phyloP scores from a whole-genome alignment of 768 basidiomycete genomes.

The Zangia roseola region DNA sequence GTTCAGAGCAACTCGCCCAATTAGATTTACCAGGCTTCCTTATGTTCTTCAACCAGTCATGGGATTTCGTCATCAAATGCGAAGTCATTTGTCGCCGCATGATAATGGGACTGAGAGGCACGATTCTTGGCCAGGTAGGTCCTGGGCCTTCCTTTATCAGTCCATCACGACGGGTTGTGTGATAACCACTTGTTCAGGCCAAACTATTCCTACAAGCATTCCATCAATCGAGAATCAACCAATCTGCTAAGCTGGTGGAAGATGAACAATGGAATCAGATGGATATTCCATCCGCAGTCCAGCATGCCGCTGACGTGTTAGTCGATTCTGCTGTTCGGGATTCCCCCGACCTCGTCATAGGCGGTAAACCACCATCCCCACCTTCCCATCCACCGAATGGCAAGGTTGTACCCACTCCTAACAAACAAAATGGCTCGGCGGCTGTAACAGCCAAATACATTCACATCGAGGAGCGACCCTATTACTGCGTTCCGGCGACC shows the following conservation, averaged over 20 bases:
- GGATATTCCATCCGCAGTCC: constrained; percentile 61
- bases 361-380: constrained; percentile 5
- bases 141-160: constrained; percentile 2
- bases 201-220: constrained; percentile 85
- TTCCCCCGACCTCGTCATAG: constrained; percentile 63
- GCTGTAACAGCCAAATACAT: constrained; percentile 52
- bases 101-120: constrained; percentile 91
- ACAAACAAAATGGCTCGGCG: constrained; percentile 22
- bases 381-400: constrained; percentile 9
- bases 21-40: constrained; percentile 76
- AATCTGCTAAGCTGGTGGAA: constrained; percentile 87
- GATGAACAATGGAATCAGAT: constrained; percentile 92
- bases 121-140: constrained; percentile 75
- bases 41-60: constrained; percentile 77
- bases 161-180: not conserved
- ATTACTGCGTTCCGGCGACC: constrained; percentile 86
- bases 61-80: constrained; percentile 87
- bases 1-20: constrained; percentile 76
- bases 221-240: constrained; percentile 76
- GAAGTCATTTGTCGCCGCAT: constrained; percentile 85
- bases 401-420: constrained; percentile 11
- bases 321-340: constrained; percentile 82
- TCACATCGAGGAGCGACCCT: constrained; percentile 79
- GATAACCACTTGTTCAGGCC: constrained; percentile 46
- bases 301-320: constrained; percentile 70